Evolutionary conservation across 2,329 filamentous ascomycete genomes (phyloP), one percentile per base, ranked within the genome.

Genomic region (Leptographium procerum): DNA sequence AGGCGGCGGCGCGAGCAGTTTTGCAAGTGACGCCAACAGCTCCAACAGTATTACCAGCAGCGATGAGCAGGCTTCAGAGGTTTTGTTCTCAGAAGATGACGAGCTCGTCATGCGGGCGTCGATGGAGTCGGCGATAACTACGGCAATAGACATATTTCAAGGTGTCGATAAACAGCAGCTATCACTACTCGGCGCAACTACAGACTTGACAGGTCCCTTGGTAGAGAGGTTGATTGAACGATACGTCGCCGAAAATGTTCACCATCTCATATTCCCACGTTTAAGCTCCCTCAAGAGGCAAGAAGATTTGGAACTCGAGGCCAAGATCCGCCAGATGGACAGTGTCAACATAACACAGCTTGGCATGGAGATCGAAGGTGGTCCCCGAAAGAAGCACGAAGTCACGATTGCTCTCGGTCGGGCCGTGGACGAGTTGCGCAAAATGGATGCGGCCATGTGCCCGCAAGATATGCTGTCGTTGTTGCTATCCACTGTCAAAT

Each of bases 191-290:
- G 94, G 91, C 22, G 89, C 91, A 5, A 96, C 91, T 1, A 99
- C 95, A 2, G 91, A 96, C 68, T 75, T 99, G 56, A 97, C 94
- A 0, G 92, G 94, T 0, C 89, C 91, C 1, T 75, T 95, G 10
- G 91, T 99, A 1, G 95, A 99, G 73, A 85, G 89, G 61, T 79
- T 99, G 66, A 96, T 99, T 63, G 94, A 99, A 71, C 86, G 91
- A 53, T 96, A 99, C 71, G 85, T 99, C 48, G 84, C 89, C 0
- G 94, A 97, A 69, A 92, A 96, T 69, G 84, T 97, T 8, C 92
- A 99, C 65, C 87, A 92, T 66, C 80, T 95, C 31, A 75, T 99
- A 11, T 99, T 96, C 67, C 89, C 91, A 0, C 83, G 87, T 52
- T 75, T 99, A 26, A 89, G 86, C 68, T 80, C 84, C 2, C 83